phyloP scores from a whole-genome alignment of 2,329 filamentous ascomycete species.

The Colletotrichum cereale region DNA sequence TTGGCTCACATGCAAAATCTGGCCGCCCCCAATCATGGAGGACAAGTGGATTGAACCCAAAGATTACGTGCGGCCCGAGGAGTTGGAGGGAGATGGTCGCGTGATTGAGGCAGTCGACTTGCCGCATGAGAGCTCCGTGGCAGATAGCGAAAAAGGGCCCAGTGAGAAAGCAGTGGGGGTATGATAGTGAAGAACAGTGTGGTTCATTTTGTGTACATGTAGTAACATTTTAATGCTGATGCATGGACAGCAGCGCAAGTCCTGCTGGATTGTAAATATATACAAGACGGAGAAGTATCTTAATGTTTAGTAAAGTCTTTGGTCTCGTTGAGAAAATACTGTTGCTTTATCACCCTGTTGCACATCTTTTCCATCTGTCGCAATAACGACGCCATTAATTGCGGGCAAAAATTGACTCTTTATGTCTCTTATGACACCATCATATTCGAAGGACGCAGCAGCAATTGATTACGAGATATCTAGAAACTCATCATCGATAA shows the following conservation, averaged over 20 bases:
- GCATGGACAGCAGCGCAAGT: background rate
- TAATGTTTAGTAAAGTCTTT: background rate
- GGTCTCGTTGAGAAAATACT: too few species aligned
- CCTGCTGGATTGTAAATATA: background rate
- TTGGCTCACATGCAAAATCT: conserved; percentile 41
- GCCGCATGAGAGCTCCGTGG: background rate
- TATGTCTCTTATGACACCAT: too few species aligned
- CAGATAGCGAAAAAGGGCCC: background rate
- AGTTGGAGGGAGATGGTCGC: conserved; percentile 12
- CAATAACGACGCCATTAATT: too few species aligned
- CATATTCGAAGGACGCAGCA: background rate
- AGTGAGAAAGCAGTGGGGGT: conserved; percentile 18
- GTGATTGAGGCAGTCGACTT: conserved; percentile 26
- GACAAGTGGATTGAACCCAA: conserved; percentile 41
- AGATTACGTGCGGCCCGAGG: conserved; percentile 37
- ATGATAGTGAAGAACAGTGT: background rate
- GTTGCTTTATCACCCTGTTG: too few species aligned
- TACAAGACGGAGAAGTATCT: background rate
- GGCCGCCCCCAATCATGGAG: conserved; percentile 40
- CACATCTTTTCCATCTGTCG: too few species aligned
- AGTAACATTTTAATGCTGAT: background rate
- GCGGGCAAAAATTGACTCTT: too few species aligned
- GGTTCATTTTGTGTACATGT: background rate
- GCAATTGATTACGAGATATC: too few species aligned
- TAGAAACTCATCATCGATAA: background rate